Evolutionary conservation across 805 yeast species (phyloP).

Genomic region (Saturnispora gosingensis): DNA sequence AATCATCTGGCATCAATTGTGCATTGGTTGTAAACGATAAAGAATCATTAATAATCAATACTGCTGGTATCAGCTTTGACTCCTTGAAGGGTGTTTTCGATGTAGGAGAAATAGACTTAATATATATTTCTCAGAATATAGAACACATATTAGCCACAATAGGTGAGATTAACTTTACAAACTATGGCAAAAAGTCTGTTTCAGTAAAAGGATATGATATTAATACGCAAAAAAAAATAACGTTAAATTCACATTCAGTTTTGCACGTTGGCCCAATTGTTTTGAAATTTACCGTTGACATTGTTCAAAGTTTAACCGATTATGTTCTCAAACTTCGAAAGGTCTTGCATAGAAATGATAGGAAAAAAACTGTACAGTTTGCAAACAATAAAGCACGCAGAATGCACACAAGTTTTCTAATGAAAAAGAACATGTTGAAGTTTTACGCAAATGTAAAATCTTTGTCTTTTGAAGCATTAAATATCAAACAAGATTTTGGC

Average conservation of each 20-base stretch:
- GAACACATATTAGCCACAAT: slow-evolving; percentile 8
- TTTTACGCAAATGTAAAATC: slow-evolving; percentile 12
- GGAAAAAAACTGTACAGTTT: slow-evolving; percentile 2
- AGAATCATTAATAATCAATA: not conserved
- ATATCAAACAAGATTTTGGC: slow-evolving; percentile 28
- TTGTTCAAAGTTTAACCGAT: not conserved
- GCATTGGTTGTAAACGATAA: not conserved
- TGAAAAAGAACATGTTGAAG: slow-evolving; percentile 13
- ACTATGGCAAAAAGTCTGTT: not conserved
- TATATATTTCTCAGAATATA: not conserved
- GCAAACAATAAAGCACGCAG: slow-evolving; percentile 14
- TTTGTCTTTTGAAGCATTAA: slow-evolving; percentile 11
- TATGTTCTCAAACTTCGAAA: not conserved
- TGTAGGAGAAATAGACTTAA: not conserved
- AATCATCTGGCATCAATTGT: not conserved
- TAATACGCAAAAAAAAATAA: slow-evolving; percentile 13
- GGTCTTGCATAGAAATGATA: not conserved
- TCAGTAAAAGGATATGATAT: slow-evolving; percentile 20
- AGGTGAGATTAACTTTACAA: slow-evolving; percentile 15
- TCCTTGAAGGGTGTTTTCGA: not conserved
- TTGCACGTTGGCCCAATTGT: slow-evolving; percentile 11
- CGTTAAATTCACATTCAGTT: slow-evolving; percentile 4
- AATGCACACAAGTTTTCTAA: slow-evolving; percentile 21
- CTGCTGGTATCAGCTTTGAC: not conserved
- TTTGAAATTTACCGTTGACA: not conserved